Conservation (phyloP, 1,139 yeast genomes). For the Scheffersomyces titani region DNA sequence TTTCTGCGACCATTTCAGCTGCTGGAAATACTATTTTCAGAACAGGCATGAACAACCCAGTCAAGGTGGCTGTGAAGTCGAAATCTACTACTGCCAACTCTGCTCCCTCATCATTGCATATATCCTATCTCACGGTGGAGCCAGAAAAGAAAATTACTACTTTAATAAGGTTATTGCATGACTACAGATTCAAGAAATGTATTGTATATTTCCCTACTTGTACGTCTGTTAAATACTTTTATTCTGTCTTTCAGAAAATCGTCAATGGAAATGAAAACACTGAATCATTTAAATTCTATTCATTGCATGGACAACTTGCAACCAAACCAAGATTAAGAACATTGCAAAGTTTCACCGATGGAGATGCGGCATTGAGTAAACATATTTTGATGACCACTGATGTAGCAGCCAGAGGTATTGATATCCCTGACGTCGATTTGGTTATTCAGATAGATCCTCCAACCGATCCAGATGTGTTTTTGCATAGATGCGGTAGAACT, state of each 20-base stretch:
- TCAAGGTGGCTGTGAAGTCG: conserved; percentile 73
- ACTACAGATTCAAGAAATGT: conserved; percentile 65
- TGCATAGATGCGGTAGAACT: conserved; percentile 94
- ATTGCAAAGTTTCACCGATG: conserved; percentile 56
- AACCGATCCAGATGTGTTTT: conserved; percentile 85
- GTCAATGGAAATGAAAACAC: conserved; percentile 22
- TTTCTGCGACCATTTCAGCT: conserved; percentile 85
- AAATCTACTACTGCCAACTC: conserved; percentile 29
- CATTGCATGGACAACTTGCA: conserved; percentile 83
- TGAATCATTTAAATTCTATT: conserved; percentile 45
- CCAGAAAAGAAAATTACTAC: conserved; percentile 64
- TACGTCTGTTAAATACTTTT: conserved; percentile 74
- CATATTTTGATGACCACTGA: conserved; percentile 78
- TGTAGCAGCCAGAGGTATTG: conserved; percentile 93
- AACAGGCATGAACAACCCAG: conserved; percentile 89
- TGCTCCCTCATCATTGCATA: conserved; percentile 65
- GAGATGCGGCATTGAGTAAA: conserved; percentile 41
- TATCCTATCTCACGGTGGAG: conserved; percentile 61
- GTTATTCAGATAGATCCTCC: conserved; percentile 92
- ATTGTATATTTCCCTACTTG: conserved; percentile 95
- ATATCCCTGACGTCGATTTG: conserved; percentile 87
- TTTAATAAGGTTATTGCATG: conserved; percentile 54
- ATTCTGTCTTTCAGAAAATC: conserved; percentile 49
- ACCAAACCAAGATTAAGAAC: conserved; percentile 77
- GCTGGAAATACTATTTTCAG: conserved; percentile 72